phyloP scores from a whole-genome alignment of 2,329 filamentous ascomycete species.

The Chaetomiaceae sp. region DNA sequence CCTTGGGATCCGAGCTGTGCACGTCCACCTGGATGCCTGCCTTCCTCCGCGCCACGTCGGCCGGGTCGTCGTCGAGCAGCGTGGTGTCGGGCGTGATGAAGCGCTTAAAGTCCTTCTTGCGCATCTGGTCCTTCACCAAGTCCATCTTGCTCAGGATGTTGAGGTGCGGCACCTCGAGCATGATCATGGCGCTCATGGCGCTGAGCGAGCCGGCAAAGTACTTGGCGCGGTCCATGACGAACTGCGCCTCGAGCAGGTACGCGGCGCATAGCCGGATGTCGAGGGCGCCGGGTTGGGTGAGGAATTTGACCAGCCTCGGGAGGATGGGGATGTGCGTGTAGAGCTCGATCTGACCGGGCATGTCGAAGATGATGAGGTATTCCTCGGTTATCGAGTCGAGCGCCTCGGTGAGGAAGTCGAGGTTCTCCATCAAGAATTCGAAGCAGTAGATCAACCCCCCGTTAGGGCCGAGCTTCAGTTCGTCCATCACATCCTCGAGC shows the following conservation, averaged over 20 bases:
- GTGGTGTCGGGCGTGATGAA: conserved; percentile 84
- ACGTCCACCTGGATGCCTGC: conserved; percentile 44
- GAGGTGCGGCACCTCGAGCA: conserved; percentile 94
- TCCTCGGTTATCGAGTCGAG: conserved; percentile 86
- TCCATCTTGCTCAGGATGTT: conserved; percentile 99
- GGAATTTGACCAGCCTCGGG: conserved; percentile 74
- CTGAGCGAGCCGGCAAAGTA: conserved; percentile 95
- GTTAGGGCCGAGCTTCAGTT: conserved; percentile 85
- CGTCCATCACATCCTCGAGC: conserved; percentile 94
- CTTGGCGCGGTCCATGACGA: conserved; percentile 91
- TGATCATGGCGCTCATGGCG: conserved; percentile 98
- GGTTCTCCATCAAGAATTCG: conserved; percentile 90
- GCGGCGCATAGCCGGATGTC: conserved; percentile 90
- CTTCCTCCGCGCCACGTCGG: conserved; percentile 44
- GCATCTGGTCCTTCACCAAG: conserved; percentile 82
- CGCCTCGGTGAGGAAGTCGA: conserved; percentile 83
- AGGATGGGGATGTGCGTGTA: conserved; percentile 96
- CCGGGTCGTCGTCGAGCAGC: conserved; percentile 74
- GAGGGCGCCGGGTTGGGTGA: conserved; percentile 72
- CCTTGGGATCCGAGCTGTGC: conserved; percentile 56
- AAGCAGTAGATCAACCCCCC: conserved; percentile 95
- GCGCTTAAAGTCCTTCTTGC: conserved; percentile 80
- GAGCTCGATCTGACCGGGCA: conserved; percentile 97
- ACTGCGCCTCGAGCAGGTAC: conserved; percentile 92
- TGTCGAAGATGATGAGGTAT: conserved; percentile 96